A percentile compares a stretch with the other conserved stretches of the same genome.
Conservation (phyloP, 257 asterid genomes). For the Nicotiana paniculata region DNA sequence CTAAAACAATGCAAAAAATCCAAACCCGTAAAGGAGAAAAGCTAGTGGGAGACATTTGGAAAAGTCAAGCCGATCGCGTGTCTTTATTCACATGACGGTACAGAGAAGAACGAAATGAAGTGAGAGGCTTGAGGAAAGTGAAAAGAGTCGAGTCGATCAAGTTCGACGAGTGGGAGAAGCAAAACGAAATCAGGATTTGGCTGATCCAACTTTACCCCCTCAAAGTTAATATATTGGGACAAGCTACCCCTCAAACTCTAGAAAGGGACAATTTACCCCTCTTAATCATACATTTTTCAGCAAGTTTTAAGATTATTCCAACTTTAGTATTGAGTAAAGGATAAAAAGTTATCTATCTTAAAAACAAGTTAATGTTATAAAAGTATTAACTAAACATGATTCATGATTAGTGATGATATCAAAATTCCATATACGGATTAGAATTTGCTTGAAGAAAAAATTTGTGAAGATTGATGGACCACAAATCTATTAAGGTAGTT, state of each 20-base stretch:
- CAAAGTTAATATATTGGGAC: too few relatives aligned
- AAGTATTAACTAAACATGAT: neutral
- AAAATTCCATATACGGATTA: neutral
- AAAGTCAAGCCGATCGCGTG: too few relatives aligned
- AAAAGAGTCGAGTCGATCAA: too few relatives aligned
- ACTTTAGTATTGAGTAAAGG: neutral
- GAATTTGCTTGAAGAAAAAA: neutral
- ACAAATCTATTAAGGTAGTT: slow-evolving; percentile 6
- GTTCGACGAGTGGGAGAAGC: too few relatives aligned
- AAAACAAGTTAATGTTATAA: neutral
- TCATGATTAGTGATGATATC: neutral
- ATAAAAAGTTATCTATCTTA: neutral
- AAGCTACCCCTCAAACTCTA: neutral
- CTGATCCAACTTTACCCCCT: too few relatives aligned
- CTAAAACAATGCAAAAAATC: too few relatives aligned
- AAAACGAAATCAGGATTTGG: too few relatives aligned
- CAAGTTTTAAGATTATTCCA: neutral
- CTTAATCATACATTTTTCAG: neutral
- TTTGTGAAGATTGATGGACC: neutral
- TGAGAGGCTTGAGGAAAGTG: too few relatives aligned
- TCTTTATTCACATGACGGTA: too few relatives aligned
- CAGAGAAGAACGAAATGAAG: too few relatives aligned
- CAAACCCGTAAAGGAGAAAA: too few relatives aligned
- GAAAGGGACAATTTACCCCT: neutral
- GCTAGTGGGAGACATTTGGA: too few relatives aligned